A percentile compares a stretch with the other conserved stretches of the same genome.
Evolutionary conservation across 495 filamentous ascomycete species (phyloP).

Genomic region (Penicillium chermesinum): DNA sequence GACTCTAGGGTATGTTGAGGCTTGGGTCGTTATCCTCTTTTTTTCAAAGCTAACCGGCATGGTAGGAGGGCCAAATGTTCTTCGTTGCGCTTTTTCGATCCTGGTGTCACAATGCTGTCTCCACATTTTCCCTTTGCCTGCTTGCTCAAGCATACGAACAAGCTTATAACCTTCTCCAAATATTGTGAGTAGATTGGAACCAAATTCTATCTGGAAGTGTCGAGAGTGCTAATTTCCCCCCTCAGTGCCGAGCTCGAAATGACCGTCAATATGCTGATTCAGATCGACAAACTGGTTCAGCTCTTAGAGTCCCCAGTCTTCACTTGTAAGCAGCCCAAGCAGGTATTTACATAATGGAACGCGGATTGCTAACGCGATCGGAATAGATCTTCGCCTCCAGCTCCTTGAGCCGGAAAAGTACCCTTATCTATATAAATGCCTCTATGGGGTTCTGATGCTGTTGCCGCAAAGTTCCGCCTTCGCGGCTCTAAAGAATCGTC

Average conservation of each 20-base stretch:
- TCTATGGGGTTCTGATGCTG: slow-evolving; percentile 96
- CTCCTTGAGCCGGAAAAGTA: slow-evolving; percentile 97
- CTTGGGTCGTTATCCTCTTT: too few species aligned
- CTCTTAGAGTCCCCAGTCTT: slow-evolving; percentile 97
- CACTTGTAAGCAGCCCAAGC: slow-evolving; percentile 73
- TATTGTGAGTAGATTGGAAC: slow-evolving; percentile 64
- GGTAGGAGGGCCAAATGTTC: slow-evolving; percentile 80
- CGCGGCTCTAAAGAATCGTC: slow-evolving; percentile 90
- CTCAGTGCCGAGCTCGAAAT: slow-evolving; percentile 91
- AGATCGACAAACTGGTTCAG: slow-evolving; percentile 98
- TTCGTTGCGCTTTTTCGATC: slow-evolving; percentile 92
- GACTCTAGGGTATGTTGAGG: slow-evolving; percentile 71
- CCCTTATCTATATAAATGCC: slow-evolving; percentile 95
- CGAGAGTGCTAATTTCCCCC: slow-evolving; percentile 32
- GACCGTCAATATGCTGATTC: slow-evolving; percentile 97
- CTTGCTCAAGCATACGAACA: slow-evolving; percentile 98
- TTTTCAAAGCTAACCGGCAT: slow-evolving; percentile 8
- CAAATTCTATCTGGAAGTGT: too few species aligned
- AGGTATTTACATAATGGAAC: neutral
- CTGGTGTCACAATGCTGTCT: slow-evolving; percentile 99
- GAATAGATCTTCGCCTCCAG: slow-evolving; percentile 85
- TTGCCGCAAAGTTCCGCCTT: slow-evolving; percentile 96
- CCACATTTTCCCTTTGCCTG: slow-evolving; percentile 92
- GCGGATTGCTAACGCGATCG: slow-evolving; percentile 2
- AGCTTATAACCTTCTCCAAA: slow-evolving; percentile 92